Evolutionary conservation across 2,329 filamentous ascomycete genomes (phyloP).

Genomic region (Elsinoe arachidis): DNA sequence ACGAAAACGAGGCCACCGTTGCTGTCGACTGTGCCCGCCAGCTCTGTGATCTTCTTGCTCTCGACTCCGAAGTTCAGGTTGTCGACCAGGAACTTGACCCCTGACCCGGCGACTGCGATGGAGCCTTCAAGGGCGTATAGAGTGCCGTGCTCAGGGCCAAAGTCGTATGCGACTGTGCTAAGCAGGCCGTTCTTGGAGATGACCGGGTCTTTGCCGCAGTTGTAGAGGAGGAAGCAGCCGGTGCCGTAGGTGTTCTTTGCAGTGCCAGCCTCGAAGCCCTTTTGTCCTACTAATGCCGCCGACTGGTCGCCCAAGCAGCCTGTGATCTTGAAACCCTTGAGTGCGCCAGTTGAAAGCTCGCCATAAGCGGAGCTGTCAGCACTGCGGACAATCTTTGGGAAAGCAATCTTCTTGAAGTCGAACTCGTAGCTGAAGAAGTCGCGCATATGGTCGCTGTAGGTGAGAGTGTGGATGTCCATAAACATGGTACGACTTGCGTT

Average conservation of each 20-base stretch:
- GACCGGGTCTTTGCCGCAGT: conserved; percentile 75
- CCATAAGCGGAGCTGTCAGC: conserved; percentile 69
- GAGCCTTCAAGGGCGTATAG: conserved; percentile 74
- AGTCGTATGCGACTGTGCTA: conserved; percentile 80
- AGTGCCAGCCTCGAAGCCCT: conserved; percentile 66
- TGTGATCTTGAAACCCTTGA: conserved; percentile 66
- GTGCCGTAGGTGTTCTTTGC: conserved; percentile 88
- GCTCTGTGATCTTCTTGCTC: conserved; percentile 54
- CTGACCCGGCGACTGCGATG: conserved; percentile 69
- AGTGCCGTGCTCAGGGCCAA: conserved; percentile 53
- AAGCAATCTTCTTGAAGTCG: conserved; percentile 58
- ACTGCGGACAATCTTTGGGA: conserved; percentile 79
- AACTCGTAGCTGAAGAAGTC: conserved; percentile 63
- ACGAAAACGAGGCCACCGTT: conserved; percentile 80
- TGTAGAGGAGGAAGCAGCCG: conserved; percentile 82
- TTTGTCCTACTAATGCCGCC: conserved; percentile 64
- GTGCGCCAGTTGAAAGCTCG: conserved; percentile 51
- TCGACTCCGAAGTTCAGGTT: conserved; percentile 58
- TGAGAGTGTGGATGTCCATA: conserved; percentile 72
- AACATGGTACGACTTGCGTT: conserved; percentile 93
- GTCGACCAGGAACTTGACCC: conserved; percentile 49
- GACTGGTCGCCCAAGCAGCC: conserved; percentile 84
- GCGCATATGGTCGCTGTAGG: conserved; percentile 71
- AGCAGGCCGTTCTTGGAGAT: conserved; percentile 76
- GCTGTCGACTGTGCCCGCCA: conserved; percentile 58